A percentile compares a stretch with the other conserved stretches of the same genome.
These are phyloP conservation scores for Vaccinium vitisidaea DNA, from an alignment of 148 eudicot species.

Conservation along the genomic window DNA sequence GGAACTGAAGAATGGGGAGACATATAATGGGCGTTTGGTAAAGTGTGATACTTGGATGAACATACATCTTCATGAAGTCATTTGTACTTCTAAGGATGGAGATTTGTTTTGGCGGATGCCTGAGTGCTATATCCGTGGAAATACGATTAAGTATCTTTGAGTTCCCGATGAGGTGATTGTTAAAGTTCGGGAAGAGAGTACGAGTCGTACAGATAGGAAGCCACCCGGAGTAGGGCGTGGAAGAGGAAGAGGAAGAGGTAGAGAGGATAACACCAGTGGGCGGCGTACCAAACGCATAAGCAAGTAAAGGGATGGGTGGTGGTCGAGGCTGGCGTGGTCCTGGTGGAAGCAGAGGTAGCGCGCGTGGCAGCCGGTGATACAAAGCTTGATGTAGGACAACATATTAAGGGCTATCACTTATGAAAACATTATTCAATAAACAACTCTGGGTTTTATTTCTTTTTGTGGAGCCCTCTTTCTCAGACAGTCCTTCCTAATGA, in stretches of 20 bases:
- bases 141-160: conserved; percentile 74
- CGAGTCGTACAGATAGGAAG: conserved; percentile 72
- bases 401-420: too few relatives aligned
- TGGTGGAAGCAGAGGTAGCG: conserved; percentile 36
- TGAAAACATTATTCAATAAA: too few relatives aligned
- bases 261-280: conserved; percentile 64
- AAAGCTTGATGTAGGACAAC: too few relatives aligned
- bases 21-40: conserved; percentile 92
- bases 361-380: conserved; percentile 12
- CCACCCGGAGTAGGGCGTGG: conserved; percentile 95
- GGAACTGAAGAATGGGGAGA: conserved; percentile 92
- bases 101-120: conserved; percentile 95
- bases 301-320: too few relatives aligned
- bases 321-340: conserved; percentile 54
- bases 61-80: conserved; percentile 93
- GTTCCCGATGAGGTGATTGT: conserved; percentile 75
- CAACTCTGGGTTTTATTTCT: too few relatives aligned
- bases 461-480: too few relatives aligned
- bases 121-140: conserved; percentile 83
- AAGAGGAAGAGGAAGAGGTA: conserved; percentile 60
- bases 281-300: conserved; percentile 50
- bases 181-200: conserved; percentile 76
- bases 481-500: too few relatives aligned
- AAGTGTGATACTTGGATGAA: conserved; percentile 98
- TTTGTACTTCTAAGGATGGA: conserved; percentile 96